Evolutionary conservation across 208 protist species (phyloP), one percentile per base, ranked within the genome.

Genomic region (Crithidia acanthocephali): DNA sequence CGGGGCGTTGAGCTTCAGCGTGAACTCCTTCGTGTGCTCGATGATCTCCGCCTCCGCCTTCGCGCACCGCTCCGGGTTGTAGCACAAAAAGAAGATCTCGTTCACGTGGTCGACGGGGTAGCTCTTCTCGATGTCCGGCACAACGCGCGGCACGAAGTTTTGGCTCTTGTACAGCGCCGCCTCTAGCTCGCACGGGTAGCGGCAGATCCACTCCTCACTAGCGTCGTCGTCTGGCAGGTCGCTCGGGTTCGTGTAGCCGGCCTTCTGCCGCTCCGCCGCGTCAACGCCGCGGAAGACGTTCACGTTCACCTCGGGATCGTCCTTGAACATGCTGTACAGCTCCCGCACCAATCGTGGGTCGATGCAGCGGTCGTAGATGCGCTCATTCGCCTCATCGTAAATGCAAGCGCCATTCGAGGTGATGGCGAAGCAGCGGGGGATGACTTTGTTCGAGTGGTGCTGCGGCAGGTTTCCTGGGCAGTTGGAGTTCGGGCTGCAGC

Each of bases 351-450:
- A 33, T 11, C 56, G 48, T 10, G 76, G 77, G 18, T 80, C 63
- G 27, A 88, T 81, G 57, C 32, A 61, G 47, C 69, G 71, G 67
- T 85, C 80, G 25, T 79, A 84, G 50, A 88, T 79, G 32, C 74
- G 80, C 53, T 76, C 62, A 42, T 86, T 85, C 0, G 62, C 58
- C 61, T 90, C 84, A 42, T 92, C 68, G 69, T 87, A 90, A 60
- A 92, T 75, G 53, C 83, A 85, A 5, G 86, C 80, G 2, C 86
- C 86, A 60, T 92, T 92, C 18, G 84, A 92, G 16, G 83, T 86
- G 30, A 88, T 79, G 22, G 80, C 80, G 63, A 91, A 90, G 73
- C 84, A 89, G 7, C 86, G 83, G 11, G 86, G 80, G 25, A 85
- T 52, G 22, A 86, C 48, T n/a, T 44, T 52, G 16, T 84, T 70